Conservation (phyloP, 2,329 filamentous ascomycete genomes). For the Macrophomina pseudophaseolina region DNA sequence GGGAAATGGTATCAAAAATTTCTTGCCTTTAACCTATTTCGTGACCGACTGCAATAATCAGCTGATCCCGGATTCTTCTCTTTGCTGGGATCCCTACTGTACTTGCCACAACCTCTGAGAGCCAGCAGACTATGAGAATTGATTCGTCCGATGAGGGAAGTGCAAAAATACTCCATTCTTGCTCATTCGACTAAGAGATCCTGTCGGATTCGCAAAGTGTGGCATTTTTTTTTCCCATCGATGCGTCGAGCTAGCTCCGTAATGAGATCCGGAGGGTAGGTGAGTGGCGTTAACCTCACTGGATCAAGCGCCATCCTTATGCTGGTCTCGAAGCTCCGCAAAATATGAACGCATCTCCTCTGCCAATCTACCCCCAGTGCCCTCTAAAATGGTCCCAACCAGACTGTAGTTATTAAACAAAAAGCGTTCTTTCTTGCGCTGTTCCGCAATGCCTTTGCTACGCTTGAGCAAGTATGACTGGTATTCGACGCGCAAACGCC, state of each 20-base stretch:
- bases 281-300: not conserved
- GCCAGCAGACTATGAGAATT: too few relatives aligned
- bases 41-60: too few relatives aligned
- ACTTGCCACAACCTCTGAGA: too few relatives aligned
- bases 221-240: too few relatives aligned
- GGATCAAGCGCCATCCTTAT: slow-evolving; percentile 11
- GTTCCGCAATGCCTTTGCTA: slow-evolving; percentile 75
- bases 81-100: too few relatives aligned
- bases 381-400: slow-evolving; percentile 83
- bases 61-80: too few relatives aligned
- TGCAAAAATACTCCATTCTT: too few relatives aligned
- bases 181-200: too few relatives aligned
- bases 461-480: slow-evolving; percentile 81
- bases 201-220: too few relatives aligned
- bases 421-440: slow-evolving; percentile 82
- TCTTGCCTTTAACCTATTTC: too few relatives aligned
- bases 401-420: slow-evolving; percentile 96
- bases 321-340: slow-evolving; percentile 59
- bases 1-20: too few relatives aligned
- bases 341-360: slow-evolving; percentile 78
- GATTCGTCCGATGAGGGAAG: too few relatives aligned
- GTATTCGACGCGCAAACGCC: slow-evolving; percentile 77
- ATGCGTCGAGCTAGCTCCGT: not conserved
- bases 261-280: not conserved
- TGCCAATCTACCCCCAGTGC: slow-evolving; percentile 73